Conservation (phyloP, 164 flowering plant species). For the Stephania cephalantha region DNA sequence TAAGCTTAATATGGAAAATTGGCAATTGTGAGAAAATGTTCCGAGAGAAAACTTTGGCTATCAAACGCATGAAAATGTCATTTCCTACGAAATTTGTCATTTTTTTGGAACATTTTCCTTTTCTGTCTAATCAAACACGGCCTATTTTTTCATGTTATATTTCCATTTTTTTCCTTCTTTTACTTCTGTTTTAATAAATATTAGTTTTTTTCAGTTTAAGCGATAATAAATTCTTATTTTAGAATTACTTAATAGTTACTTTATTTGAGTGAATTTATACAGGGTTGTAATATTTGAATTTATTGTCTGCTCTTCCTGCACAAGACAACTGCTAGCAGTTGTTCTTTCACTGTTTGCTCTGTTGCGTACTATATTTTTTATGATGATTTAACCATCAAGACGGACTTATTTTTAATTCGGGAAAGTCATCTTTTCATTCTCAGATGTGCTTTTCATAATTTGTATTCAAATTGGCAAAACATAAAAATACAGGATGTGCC, state of each 20-base stretch:
- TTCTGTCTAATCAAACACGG: no score
- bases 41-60: no score
- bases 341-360: neutral
- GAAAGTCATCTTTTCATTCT: neutral
- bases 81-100: no score
- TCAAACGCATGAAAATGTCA: no score
- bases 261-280: neutral
- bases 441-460: neutral
- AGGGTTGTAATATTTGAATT: neutral
- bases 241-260: neutral
- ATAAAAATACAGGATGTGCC: no score
- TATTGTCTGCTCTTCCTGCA: neutral
- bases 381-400: neutral
- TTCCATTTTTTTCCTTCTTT: neutral
- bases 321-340: neutral
- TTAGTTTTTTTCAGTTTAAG: neutral
- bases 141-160: neutral
- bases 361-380: neutral
- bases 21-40: no score
- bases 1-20: no score
- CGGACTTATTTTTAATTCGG: neutral
- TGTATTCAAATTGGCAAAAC: neutral
- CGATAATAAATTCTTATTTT: neutral
- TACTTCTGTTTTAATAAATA: no score
- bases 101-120: no score